Percentiles rank a stretch among this genome's conserved stretches.
Conservation (phyloP, 345 rosid genomes). For the Mercurialis annua region DNA sequence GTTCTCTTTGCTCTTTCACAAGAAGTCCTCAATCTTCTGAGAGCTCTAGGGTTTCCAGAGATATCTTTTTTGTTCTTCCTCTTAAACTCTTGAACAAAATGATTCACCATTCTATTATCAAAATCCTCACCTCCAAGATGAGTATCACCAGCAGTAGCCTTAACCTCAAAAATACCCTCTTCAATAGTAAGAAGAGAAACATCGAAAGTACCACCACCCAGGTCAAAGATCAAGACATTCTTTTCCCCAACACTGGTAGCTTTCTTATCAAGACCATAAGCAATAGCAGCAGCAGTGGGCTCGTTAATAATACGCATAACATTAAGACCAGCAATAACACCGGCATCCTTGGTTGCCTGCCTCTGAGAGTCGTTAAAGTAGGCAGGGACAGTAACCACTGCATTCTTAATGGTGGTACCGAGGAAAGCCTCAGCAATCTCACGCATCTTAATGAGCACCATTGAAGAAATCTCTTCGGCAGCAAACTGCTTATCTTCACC, state of each 20-base stretch:
- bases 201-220: too few relatives aligned
- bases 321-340: slow-evolving; percentile 21
- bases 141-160: slow-evolving; percentile 21
- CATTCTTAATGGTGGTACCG: slow-evolving; percentile 16
- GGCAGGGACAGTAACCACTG: slow-evolving; percentile 22
- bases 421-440: slow-evolving; percentile 26
- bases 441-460: slow-evolving; percentile 25
- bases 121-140: slow-evolving; percentile 27
- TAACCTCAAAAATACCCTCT: slow-evolving; percentile 23
- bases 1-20: slow-evolving; percentile 33
- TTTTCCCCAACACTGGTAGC: slow-evolving; percentile 15
- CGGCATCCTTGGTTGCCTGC: slow-evolving; percentile 25
- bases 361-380: slow-evolving; percentile 26
- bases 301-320: slow-evolving; percentile 32
- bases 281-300: slow-evolving; percentile 27
- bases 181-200: slow-evolving; percentile 22
- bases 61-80: slow-evolving; percentile 26
- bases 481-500: slow-evolving; percentile 31
- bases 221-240: slow-evolving; percentile 25
- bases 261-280: slow-evolving; percentile 28
- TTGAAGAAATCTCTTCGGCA: slow-evolving; percentile 26
- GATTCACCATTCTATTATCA: slow-evolving; percentile 26
- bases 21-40: slow-evolving; percentile 27
- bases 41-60: slow-evolving; percentile 27
- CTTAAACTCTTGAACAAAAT: slow-evolving; percentile 23